Base-by-base conservation (phyloP, 306 rosid species). In the Castanea sativa region DNA sequence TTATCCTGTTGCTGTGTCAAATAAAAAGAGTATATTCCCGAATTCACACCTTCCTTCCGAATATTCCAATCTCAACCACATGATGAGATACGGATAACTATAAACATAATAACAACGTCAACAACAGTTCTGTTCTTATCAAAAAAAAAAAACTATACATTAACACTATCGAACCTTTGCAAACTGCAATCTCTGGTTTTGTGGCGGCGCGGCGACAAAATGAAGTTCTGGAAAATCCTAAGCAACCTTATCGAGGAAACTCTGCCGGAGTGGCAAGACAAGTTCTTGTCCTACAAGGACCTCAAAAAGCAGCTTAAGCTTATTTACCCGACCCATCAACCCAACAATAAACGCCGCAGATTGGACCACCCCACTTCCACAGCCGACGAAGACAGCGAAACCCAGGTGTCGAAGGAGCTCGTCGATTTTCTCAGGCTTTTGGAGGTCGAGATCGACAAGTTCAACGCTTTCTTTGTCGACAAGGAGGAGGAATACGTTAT, bases 181-280 rank as follows among this genome's bases (percentile, higher is more conserved):
- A 41, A 41, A 41, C 45, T 49, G 53, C 53, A 49, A 12, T 49
- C 53, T 12, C 45, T 41, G 45, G 12, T 41, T 41, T 41, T 41
- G 45, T 41, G 11, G 11, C 11, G 45, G 45, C 45, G 11, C 45
- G 3, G 45, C 45, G 45, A 41, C 12, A 63, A 35, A 55, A 94
- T 94, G 98, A 94, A 94, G 86, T 94, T 94, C 82, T 86, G 89
- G 92, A 92, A 90, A 85, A 92, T 86, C 72, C 90, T 94, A 11
- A 84, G 90, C 51, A 91, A 73, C 45, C 89, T 85, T 81, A 88
- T 94, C 60, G 97, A 88, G 68, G 92, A 87, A 69, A 92, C 97
- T 49, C 68, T 89, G 27, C 97, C 99, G 1, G 94, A 90, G 33
- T 94, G 99, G 97, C 88, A 84, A n/a, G 97, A 94, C 85, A 82